phyloP scores from a whole-genome alignment of 768 basidiomycete species.

The Trichaptum fuscoviolaceum region DNA sequence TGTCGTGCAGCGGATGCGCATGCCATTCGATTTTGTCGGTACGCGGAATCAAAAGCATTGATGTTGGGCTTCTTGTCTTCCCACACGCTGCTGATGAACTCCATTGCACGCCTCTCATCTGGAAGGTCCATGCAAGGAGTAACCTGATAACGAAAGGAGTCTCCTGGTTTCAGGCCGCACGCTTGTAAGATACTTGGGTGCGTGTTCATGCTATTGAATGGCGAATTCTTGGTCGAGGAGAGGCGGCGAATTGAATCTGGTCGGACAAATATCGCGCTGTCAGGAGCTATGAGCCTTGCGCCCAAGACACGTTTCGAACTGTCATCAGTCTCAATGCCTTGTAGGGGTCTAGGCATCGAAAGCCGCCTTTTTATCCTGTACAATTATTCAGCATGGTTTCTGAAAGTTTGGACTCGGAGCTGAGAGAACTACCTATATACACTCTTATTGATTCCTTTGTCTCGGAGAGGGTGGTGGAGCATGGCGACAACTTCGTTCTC shows the following conservation, averaged over 20 bases:
- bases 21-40: slow-evolving; percentile 54
- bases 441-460: slow-evolving; percentile 37
- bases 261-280: slow-evolving; percentile 45
- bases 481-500: slow-evolving; percentile 53
- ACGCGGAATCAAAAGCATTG: slow-evolving; percentile 44
- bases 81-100: slow-evolving; percentile 51
- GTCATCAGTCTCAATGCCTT: slow-evolving; percentile 20
- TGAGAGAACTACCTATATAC: slow-evolving; percentile 33
- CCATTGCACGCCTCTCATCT: slow-evolving; percentile 37
- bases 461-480: slow-evolving; percentile 52
- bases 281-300: slow-evolving; percentile 43
- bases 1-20: slow-evolving; percentile 47
- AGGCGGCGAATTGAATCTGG: slow-evolving; percentile 31
- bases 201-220: slow-evolving; percentile 42
- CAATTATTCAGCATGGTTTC: background rate
- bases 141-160: slow-evolving; percentile 47
- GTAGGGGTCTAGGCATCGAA: slow-evolving; percentile 41
- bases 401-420: slow-evolving; percentile 9
- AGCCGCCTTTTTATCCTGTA: slow-evolving; percentile 43
- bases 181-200: slow-evolving; percentile 29
- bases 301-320: slow-evolving; percentile 35
- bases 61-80: slow-evolving; percentile 58
- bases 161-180: slow-evolving; percentile 34
- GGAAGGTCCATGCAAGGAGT: slow-evolving; percentile 45
- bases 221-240: slow-evolving; percentile 39